Evolutionary conservation across 495 filamentous ascomycete species (phyloP), one percentile per base, ranked within the genome.

Genomic region (Penicillium arizonense): DNA sequence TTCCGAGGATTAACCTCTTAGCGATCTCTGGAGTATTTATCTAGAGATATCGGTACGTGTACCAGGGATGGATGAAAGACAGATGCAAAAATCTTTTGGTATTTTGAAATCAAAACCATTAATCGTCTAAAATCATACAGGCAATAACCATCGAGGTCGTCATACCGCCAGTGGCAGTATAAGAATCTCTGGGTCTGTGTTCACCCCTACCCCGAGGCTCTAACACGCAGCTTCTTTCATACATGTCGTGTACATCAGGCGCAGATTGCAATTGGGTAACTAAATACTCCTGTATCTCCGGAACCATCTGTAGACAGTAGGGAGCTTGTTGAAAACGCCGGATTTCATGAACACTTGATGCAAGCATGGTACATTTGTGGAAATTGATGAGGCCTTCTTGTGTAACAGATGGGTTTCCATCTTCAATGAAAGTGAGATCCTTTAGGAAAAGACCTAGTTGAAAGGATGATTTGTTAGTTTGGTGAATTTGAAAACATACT

Each of bases 381-480:
- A 96, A 96, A 73, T 96, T 96, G 72, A 96, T 96, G 53, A 93
- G 77, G 44, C 90, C 85, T 14, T 89, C 87, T 63, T 89, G 88
- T 67, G 94, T 94, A 56, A 89, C 77, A 13, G 87, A 87, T n/a
- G 90, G 88, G 55, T 96, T 97, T 50, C 92, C 92, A 61, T 97
- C 93, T 72, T 96, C 91, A 61, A 96, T 95, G 72, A 97, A 97
- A 32, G 90, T 95, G 13, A 97, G 77, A 70, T 96, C 92, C 47
- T 91, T 96, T 26, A 97, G 78, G 63, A 94, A 96, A 34, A 96
- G 87, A 59, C 90, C 90, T 94, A 47, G 5, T 24, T 2, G 9
- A 2, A 2, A 10, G 20, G 12, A 28, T 39, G 16, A 39, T 24
- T 42, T 2, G 28, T 30, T 9, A 30, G 28, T 30, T 7, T 7